A percentile compares a stretch with the other conserved stretches of the same genome.
Evolutionary conservation across 805 yeast species (phyloP).

Genomic region (Candida bentonensis): DNA sequence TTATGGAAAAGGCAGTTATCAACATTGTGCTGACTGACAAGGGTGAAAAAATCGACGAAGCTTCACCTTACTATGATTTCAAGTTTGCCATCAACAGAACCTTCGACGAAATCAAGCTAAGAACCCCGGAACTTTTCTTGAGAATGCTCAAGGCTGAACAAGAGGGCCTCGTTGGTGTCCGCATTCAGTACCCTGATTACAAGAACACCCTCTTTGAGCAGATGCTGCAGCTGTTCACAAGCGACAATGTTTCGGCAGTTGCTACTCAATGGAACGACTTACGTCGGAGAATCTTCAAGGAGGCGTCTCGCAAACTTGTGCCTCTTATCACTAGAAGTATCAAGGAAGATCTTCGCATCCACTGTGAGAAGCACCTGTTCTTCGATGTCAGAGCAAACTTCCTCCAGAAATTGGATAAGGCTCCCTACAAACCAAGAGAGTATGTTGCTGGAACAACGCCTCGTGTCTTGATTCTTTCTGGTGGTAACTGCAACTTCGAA

Average conservation of each 20-base stretch:
- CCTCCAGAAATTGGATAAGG: conserved; percentile 69
- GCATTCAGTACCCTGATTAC: conserved; percentile 40
- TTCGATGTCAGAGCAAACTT: conserved; percentile 58
- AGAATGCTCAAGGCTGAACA: conserved; percentile 88
- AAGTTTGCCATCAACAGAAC: conserved; percentile 80
- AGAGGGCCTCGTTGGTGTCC: conserved; percentile 54
- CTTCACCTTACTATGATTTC: conserved; percentile 74
- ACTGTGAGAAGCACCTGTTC: conserved; percentile 58
- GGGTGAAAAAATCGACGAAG: conserved; percentile 66
- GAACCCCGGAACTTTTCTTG: conserved; percentile 63
- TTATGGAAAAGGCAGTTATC: conserved; percentile 49
- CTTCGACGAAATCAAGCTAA: conserved; percentile 53
- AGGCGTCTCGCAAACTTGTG: conserved; percentile 54
- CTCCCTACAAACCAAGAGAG: conserved; percentile 77
- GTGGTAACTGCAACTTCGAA: conserved; percentile 72
- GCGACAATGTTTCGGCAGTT: conserved; percentile 45
- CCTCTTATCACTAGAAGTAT: conserved; percentile 59
- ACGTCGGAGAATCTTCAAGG: conserved; percentile 50
- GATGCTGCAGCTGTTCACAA: conserved; percentile 22
- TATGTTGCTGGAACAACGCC: conserved; percentile 73
- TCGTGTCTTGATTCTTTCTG: conserved; percentile 63
- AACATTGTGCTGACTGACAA: conserved; percentile 73
- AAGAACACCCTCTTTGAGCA: conserved; percentile 24
- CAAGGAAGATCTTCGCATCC: conserved; percentile 67
- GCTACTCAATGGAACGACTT: conserved; percentile 71